Conservation (phyloP, 768 basidiomycete genomes). For the Mycena leptocephala region DNA sequence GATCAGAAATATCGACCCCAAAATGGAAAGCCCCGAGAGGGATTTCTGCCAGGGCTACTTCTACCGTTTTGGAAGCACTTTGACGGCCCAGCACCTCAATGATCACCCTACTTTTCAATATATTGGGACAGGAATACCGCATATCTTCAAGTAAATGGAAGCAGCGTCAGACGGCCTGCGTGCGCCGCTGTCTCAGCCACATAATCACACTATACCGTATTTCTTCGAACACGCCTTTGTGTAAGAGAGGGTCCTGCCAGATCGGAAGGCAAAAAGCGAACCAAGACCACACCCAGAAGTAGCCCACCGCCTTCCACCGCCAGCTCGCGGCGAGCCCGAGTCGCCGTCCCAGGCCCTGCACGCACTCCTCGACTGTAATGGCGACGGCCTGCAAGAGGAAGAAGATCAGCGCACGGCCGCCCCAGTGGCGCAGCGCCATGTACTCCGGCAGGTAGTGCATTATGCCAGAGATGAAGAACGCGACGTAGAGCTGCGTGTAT, state of each 20-base stretch:
- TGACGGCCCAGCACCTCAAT: too few species aligned
- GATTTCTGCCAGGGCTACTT: too few species aligned
- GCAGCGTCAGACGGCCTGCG: not conserved
- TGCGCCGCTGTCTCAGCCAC: not conserved
- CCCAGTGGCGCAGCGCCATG: conserved; percentile 45
- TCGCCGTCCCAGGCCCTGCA: conserved; percentile 32
- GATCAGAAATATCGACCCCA: too few species aligned
- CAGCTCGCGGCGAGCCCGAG: conserved; percentile 18
- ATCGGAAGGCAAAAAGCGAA: conserved; percentile 47
- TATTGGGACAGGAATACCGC: too few species aligned
- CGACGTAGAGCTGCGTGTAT: conserved; percentile 32
- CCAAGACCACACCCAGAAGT: conserved; percentile 47
- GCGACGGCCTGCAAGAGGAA: conserved; percentile 54
- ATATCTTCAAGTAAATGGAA: too few species aligned
- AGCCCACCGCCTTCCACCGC: conserved; percentile 40
- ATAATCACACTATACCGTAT: conserved; percentile 5
- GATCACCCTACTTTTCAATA: too few species aligned
- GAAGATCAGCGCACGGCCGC: conserved; percentile 48
- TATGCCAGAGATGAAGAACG: conserved; percentile 52
- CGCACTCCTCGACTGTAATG: conserved; percentile 45
- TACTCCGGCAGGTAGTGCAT: conserved; percentile 53
- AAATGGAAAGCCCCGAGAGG: too few species aligned
- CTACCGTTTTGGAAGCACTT: too few species aligned
- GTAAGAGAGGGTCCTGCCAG: conserved; percentile 28
- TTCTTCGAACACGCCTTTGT: conserved; percentile 21